Evolutionary conservation across 225 moss, liverwort and hornwort genomes (phyloP).

Genomic region (Sphagnum tenellum): DNA sequence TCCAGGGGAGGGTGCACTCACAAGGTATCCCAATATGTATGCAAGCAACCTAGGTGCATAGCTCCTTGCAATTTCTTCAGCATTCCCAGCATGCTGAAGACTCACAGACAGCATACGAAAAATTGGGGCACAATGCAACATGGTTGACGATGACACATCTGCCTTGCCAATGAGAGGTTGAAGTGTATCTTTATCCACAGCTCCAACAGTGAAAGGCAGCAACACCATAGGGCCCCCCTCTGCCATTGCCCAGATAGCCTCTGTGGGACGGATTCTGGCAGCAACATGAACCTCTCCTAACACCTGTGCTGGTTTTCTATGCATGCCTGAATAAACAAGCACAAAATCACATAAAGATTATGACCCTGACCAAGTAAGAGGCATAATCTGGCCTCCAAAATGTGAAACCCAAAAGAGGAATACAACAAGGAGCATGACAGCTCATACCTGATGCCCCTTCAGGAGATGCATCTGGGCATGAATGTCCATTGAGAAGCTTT

Average conservation of each 20-base stretch:
- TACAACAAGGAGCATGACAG: too few species aligned
- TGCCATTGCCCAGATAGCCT: constrained; percentile 98
- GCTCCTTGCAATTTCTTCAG: constrained; percentile 92
- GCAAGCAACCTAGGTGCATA: constrained; percentile 90
- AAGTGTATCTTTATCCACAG: constrained; percentile 74
- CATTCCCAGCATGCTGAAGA: constrained; percentile 84
- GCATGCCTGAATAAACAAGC: constrained; percentile 42
- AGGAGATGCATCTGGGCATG: constrained; percentile 96
- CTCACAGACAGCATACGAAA: constrained; percentile 80
- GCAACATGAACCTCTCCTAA: constrained; percentile 92
- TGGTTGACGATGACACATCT: constrained; percentile 67
- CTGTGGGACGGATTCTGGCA: constrained; percentile 78
- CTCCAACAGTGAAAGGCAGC: constrained; percentile 79
- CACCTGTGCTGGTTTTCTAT: constrained; percentile 93
- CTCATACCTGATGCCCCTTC: constrained; percentile 72
- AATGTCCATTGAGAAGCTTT: constrained; percentile 81
- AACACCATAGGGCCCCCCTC: constrained; percentile 94
- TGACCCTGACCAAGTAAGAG: too few species aligned
- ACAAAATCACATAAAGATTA: too few species aligned
- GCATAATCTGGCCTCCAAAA: too few species aligned
- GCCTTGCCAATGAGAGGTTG: constrained; percentile 62
- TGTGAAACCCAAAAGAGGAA: too few species aligned
- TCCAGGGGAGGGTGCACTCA: constrained; percentile 62
- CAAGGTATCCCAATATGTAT: constrained; percentile 69
- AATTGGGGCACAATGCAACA: constrained; percentile 78